Base-by-base conservation (phyloP, 768 basidiomycete genomes). In the Trametes villosa region DNA sequence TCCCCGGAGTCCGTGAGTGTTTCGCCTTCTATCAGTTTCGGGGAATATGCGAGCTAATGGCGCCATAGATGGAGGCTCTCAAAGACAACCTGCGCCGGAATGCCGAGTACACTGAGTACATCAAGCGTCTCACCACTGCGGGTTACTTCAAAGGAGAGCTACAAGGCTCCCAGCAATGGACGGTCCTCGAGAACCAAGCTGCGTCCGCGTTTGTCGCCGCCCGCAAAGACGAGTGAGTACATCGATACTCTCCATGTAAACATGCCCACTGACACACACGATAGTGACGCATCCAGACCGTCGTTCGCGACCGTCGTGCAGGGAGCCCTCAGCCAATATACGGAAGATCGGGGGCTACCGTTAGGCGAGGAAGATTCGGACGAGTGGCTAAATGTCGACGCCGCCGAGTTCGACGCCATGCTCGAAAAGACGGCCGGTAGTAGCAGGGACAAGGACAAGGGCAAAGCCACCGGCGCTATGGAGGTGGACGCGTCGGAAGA, bases 361-460 rank as follows among this genome's bases (percentile, higher is more conserved):
- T 34, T 68, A 0, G 75, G 74, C 7, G 74, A 74, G n/a, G 93
- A 96, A 70, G 88, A 91, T 65, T 73, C 80, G 9, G 94, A 96
- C 62, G 83, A 83, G 1, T 99, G 97, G 97, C 77, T 98, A n/a
- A 86, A 86, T 52, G 77, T 98, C 31, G 84, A 92, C 57, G 80
- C 85, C 0, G 80, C 86, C 45, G 83, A 88, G 69, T 85, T 97
- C 63, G 94, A 98, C 67, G 79, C 81, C 12, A 81, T 89, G 74
- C 74, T 98, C 52, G 81, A 83, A 65, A 76, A 75, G 60, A 79
- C 78, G 4, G 61, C 69, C 55, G 60, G 66, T 13, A 61, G 60
- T 2, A 26, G 36, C 26, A 63, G 59, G 27, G 57, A 42, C 34
- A 63, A 63, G 27, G 53, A 38, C 18, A 65, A 65, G 48, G 41